Percentiles rank a stretch among this genome's conserved stretches.
These are phyloP conservation scores for Corchorus capsularis DNA, from an alignment of 345 rosid genomes.

Conservation along the genomic window DNA sequence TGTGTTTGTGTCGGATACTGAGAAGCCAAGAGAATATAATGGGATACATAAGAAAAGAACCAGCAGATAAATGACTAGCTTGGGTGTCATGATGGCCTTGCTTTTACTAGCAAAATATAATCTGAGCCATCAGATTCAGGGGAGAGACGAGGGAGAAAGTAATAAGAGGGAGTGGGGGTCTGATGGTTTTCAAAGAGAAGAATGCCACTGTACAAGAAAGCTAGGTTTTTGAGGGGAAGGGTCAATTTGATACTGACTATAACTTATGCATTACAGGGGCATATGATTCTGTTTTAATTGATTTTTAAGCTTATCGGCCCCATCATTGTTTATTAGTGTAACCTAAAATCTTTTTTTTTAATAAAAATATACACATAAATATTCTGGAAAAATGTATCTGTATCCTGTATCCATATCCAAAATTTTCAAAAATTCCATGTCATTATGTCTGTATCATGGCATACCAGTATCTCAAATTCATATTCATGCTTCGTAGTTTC, in stretches of 20 bases:
- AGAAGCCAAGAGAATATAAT: neutral
- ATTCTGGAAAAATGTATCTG: neutral
- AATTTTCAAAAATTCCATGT: neutral
- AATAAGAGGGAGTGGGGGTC: neutral
- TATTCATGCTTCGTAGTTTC: neutral
- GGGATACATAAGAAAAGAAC: conserved; percentile 3
- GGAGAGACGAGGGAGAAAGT: neutral
- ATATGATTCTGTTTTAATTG: neutral
- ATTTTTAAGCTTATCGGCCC: neutral
- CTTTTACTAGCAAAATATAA: neutral
- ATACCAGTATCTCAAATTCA: neutral
- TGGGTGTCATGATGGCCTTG: neutral
- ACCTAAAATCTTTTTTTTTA: neutral
- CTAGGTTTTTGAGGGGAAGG: neutral
- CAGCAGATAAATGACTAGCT: neutral
- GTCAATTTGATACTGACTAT: neutral
- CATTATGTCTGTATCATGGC: neutral
- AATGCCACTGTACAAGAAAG: neutral
- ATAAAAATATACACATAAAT: neutral
- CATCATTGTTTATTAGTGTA: neutral
- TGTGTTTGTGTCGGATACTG: neutral
- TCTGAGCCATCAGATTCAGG: neutral
- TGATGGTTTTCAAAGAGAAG: neutral
- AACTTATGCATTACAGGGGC: neutral
- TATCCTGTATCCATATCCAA: no score